A percentile compares a stretch with the other conserved stretches of the same genome.
phyloP scores from a whole-genome alignment of 371 early-diverging fungal species.

The Rhizomucor miehei region DNA sequence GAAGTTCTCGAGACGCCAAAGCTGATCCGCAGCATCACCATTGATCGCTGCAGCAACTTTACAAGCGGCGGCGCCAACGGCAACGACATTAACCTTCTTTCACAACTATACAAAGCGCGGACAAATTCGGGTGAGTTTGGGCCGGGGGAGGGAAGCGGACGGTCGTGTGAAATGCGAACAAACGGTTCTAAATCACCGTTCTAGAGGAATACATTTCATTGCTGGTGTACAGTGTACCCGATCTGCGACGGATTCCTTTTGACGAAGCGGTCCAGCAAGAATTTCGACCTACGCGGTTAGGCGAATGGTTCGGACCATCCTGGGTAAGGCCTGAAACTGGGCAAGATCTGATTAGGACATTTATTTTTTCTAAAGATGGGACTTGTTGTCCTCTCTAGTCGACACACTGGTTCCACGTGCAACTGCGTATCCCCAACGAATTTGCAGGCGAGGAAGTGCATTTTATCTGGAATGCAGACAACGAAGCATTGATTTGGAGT shows the following conservation, averaged over 20 bases:
- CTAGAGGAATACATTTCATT: constrained; percentile 45
- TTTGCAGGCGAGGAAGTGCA: constrained; percentile 74
- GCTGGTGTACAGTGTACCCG: constrained; percentile 75
- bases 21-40: constrained; percentile 39
- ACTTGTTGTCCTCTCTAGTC: constrained; percentile 44
- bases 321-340: constrained; percentile 61
- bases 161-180: neutral
- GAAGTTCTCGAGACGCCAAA: constrained; percentile 35
- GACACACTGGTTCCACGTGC: constrained; percentile 87
- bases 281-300: constrained; percentile 64
- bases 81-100: constrained; percentile 43
- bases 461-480: constrained; percentile 79
- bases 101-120: constrained; percentile 46
- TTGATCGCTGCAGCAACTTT: constrained; percentile 49
- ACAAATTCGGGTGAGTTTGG: constrained; percentile 36
- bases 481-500: constrained; percentile 89
- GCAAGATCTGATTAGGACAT: neutral
- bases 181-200: neutral
- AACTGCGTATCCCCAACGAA: constrained; percentile 67
- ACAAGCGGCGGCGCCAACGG: constrained; percentile 46
- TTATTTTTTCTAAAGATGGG: too few species aligned
- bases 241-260: constrained; percentile 79
- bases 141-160: neutral
- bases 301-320: constrained; percentile 82
- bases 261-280: constrained; percentile 74